Percentiles rank a stretch among this genome's conserved stretches.
Conservation (phyloP, 2,329 filamentous ascomycete genomes). For the Biscogniauxia marginata region DNA sequence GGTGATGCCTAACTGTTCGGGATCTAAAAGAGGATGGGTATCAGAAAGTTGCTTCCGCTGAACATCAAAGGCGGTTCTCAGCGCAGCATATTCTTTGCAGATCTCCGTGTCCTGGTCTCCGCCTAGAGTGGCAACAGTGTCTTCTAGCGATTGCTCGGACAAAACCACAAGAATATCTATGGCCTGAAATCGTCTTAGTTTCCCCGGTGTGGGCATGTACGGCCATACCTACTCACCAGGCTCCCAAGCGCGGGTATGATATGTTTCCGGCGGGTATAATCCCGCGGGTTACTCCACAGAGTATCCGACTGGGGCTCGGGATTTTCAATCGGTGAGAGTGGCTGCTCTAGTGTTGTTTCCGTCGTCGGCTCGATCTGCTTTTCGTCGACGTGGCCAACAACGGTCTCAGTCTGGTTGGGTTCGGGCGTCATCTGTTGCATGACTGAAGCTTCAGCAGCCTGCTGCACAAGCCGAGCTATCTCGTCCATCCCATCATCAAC, state of each 20-base stretch:
- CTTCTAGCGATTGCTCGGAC: conserved; percentile 35
- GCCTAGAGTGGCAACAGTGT: conserved; percentile 31
- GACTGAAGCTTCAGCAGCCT: conserved; percentile 26
- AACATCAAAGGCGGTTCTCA: conserved; percentile 29
- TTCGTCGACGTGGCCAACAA: conserved; percentile 15
- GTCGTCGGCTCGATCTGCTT: conserved; percentile 5
- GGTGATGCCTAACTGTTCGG: conserved; percentile 27
- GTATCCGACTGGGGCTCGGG: conserved; percentile 25
- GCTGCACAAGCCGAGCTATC: conserved; percentile 24
- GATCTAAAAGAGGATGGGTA: conserved; percentile 23
- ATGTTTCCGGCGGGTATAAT: conserved; percentile 34
- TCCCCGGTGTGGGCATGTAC: neutral
- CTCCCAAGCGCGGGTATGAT: conserved; percentile 33
- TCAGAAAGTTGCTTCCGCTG: conserved; percentile 29
- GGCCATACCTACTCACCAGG: conserved; percentile 22
- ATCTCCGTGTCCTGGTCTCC: conserved; percentile 31
- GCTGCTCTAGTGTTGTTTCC: conserved; percentile 17
- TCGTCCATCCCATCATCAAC: conserved; percentile 17
- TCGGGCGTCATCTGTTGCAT: conserved; percentile 30
- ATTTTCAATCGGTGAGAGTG: conserved; percentile 18
- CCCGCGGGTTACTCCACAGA: conserved; percentile 32
- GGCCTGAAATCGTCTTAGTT: conserved; percentile 28
- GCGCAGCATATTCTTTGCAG: conserved; percentile 28
- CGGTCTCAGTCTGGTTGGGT: conserved; percentile 12
- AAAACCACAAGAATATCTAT: conserved; percentile 33